A percentile compares a stretch with the other conserved stretches of the same genome.
phyloP scores from a whole-genome alignment of 371 early-diverging fungal species.

The Encephalitozoon hellem region DNA sequence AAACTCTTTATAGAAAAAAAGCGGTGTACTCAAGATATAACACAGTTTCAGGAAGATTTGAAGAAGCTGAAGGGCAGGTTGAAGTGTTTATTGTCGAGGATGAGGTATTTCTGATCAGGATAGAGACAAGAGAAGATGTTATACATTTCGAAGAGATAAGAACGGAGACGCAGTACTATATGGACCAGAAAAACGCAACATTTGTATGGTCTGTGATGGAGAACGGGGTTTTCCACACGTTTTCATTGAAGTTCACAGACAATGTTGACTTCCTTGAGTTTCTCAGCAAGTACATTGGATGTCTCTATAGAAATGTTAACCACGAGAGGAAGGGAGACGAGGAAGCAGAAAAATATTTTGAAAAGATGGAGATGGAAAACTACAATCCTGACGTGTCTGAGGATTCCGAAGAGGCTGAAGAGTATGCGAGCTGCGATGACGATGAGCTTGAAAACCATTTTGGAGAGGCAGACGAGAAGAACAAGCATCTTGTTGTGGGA shows the following conservation, averaged over 20 bases:
- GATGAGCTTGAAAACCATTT: conserved; percentile 17
- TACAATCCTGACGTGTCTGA: conserved; percentile 28
- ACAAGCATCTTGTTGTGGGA: conserved; percentile 54
- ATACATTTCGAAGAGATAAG: conserved; percentile 56
- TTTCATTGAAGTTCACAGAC: conserved; percentile 50
- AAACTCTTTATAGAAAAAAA: not conserved
- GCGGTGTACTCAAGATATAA: conserved; percentile 12
- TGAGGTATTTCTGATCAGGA: conserved; percentile 32
- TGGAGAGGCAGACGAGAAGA: conserved; percentile 36
- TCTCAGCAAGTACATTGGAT: conserved; percentile 47
- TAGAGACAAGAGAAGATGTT: conserved; percentile 53
- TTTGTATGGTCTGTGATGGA: conserved; percentile 59
- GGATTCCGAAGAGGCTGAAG: conserved; percentile 7
- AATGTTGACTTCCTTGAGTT: conserved; percentile 56
- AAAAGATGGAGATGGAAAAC: conserved; percentile 44
- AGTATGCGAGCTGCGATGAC: not conserved
- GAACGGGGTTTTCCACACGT: conserved; percentile 45
- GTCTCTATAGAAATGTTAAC: conserved; percentile 18
- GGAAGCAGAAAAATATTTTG: conserved; percentile 48
- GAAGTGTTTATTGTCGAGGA: conserved; percentile 17
- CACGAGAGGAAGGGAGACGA: conserved; percentile 28
- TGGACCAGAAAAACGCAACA: conserved; percentile 55
- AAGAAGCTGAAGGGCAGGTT: not conserved
- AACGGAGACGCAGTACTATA: conserved; percentile 58
- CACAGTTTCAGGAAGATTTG: conserved; percentile 1